phyloP scores from a whole-genome alignment of 148 eudicot species.

The Fagopyrum tataricum region DNA sequence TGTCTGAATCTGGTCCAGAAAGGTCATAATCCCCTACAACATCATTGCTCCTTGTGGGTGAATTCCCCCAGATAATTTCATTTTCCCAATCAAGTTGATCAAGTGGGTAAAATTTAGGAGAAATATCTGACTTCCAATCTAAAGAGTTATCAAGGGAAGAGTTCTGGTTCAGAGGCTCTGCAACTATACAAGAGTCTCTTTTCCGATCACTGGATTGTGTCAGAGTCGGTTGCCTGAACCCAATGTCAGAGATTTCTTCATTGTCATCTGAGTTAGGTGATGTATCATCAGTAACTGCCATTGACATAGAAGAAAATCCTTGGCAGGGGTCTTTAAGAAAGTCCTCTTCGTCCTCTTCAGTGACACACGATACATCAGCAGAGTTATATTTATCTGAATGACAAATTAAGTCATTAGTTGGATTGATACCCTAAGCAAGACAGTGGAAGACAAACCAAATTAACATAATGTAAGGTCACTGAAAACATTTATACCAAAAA shows the following conservation, averaged over 20 bases:
- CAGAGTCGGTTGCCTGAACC: conserved; percentile 20
- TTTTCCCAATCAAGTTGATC: conserved; percentile 97
- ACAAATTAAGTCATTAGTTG: conserved; percentile 6
- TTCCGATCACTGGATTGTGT: conserved; percentile 26
- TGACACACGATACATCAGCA: conserved; percentile 38
- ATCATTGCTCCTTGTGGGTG: conserved; percentile 45
- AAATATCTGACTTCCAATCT: conserved; percentile 30
- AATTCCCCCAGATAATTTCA: conserved; percentile 69
- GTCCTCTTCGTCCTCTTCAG: conserved; percentile 82
- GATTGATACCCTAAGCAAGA: not conserved
- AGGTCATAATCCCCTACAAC: conserved; percentile 60
- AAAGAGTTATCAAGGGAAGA: conserved; percentile 24
- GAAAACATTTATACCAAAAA: not conserved
- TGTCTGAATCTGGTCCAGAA: conserved; percentile 60
- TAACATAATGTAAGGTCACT: not conserved
- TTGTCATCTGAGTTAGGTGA: conserved; percentile 28
- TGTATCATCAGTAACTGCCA: conserved; percentile 26
- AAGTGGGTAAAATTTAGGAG: conserved; percentile 55
- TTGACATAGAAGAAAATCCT: conserved; percentile 33
- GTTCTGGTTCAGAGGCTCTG: conserved; percentile 61
- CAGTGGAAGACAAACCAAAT: not conserved
- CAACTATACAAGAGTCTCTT: conserved; percentile 48
- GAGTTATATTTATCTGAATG: conserved; percentile 58
- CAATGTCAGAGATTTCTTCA: conserved; percentile 26
- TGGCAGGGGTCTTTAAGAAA: conserved; percentile 47